Evolutionary conservation across 2,329 filamentous ascomycete species (phyloP), one percentile per base, ranked within the genome.

Genomic region (Fusarium chaquense): DNA sequence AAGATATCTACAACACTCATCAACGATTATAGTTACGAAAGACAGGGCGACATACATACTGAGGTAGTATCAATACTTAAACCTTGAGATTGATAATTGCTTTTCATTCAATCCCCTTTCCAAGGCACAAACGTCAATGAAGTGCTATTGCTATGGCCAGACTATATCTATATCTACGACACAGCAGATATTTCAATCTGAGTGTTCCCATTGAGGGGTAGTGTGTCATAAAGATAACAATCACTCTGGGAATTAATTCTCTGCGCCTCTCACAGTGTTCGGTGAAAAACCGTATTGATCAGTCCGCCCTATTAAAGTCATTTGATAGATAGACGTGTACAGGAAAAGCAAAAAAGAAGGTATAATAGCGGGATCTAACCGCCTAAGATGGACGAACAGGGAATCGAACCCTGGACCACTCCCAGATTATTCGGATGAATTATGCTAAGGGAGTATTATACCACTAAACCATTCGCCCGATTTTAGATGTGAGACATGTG

Each of bases 401-500:
- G 60, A 63, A 63, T 63, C 60, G 60, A 63, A 64, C 61, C 61
- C 61, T 64, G 59, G 61, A 64, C 61, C 61, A 64, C 61, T 64
- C 61, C 61, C 61, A 62, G 22, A 62, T 54, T 41, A 46, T 54
- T 43, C 59, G 10, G 16, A 33, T 53, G 56, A 62, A 61, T 46
- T 10, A 64, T 64, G 61, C 61, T 64, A 64, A 64, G 59, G 61
- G 61, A 64, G 61, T 64, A 64, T 64, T 64, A 64, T 64, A 64
- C 61, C 61, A 64, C 61, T 64, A 64, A 64, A 64, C 61, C 61
- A 63, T 63, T 62, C 60, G 60, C 60, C 60, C 60, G 56, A 45
- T 13, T 45, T 32, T 12, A n/a, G 26, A 46, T 46, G 4, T 6
- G 1, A 5, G 3, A 5, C 6, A 10, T 0, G 0, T 3, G 4